Conservation (phyloP, 129 eudicot genomes). For the Saussurea involucrata region DNA sequence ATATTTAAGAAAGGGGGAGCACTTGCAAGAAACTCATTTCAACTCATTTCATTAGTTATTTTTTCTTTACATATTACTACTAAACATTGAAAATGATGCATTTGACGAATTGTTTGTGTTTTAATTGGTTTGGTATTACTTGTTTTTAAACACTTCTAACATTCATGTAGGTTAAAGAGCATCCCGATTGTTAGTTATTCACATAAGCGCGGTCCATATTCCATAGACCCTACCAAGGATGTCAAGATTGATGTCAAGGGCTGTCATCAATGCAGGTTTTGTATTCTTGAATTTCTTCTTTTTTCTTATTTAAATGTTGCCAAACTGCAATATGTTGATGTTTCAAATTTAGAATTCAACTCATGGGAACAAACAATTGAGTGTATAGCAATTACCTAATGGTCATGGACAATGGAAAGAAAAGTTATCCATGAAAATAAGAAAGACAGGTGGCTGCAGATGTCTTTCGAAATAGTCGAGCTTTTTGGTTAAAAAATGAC, state of each 20-base stretch:
- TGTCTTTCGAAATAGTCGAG: no score
- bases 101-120: background rate
- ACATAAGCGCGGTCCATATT: conserved; percentile 23
- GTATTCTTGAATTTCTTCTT: background rate
- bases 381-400: background rate
- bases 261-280: conserved; percentile 92
- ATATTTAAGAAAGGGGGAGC: no score
- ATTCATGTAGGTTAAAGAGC: conserved; percentile 42
- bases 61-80: background rate
- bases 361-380: background rate
- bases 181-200: conserved; percentile 33
- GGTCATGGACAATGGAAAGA: background rate
- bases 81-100: background rate
- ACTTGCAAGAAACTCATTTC: no score
- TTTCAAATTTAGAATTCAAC: background rate
- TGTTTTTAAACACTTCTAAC: background rate
- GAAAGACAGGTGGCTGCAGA: background rate
- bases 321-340: background rate
- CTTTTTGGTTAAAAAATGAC: background rate
- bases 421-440: no score
- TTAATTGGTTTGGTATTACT: conserved; percentile 7
- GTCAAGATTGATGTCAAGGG: conserved; percentile 39
- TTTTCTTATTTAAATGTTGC: background rate
- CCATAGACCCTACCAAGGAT: conserved; percentile 23
- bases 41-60: background rate